Percentiles rank a stretch among this genome's conserved stretches.
These are phyloP conservation scores for Buddleja alternifolia DNA, from an alignment of 257 asterid species.

Conservation along the genomic window DNA sequence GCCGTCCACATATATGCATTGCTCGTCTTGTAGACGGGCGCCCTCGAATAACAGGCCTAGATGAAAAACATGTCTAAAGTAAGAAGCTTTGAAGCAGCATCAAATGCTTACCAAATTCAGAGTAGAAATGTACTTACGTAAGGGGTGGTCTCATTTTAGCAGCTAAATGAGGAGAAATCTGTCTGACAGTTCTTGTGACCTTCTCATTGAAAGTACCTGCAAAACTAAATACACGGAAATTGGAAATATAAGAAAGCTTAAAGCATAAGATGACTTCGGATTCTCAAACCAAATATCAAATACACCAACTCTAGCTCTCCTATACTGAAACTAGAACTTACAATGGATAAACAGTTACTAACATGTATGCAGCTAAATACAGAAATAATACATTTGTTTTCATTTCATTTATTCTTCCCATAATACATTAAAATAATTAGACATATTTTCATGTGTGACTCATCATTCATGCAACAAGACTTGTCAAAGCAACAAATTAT, in stretches of 20 bases:
- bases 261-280: not conserved
- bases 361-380: too few species aligned
- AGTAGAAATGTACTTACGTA: constrained; percentile 52
- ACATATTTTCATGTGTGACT: too few species aligned
- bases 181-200: constrained; percentile 82
- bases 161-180: constrained; percentile 94
- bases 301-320: not conserved
- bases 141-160: constrained; percentile 96
- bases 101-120: constrained; percentile 18
- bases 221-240: constrained; percentile 57
- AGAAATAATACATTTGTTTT: too few species aligned
- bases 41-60: constrained; percentile 93
- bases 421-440: too few species aligned
- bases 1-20: constrained; percentile 80
- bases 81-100: constrained; percentile 24
- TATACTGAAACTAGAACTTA: not conserved
- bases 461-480: too few species aligned
- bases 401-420: too few species aligned
- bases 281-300: not conserved
- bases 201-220: constrained; percentile 93
- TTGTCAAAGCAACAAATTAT: too few species aligned
- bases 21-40: constrained; percentile 85
- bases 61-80: constrained; percentile 33
- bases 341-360: too few species aligned
- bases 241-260: constrained; percentile 30